phyloP scores from a whole-genome alignment of 2,329 filamentous ascomycete species.

The Coniochaeta ligniaria region DNA sequence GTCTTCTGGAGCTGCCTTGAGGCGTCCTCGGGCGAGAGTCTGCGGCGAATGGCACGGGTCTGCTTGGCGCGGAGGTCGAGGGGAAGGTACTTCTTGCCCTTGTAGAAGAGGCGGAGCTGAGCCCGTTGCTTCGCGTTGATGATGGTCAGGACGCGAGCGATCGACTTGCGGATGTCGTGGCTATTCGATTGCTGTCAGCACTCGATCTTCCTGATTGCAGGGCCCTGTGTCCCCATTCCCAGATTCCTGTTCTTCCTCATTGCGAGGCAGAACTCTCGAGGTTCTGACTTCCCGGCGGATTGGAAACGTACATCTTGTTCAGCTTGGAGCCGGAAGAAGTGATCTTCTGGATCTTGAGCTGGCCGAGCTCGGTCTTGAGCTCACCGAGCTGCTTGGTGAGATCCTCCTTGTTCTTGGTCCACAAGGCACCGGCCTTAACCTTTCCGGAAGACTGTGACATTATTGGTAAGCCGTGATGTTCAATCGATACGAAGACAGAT shows the following conservation, averaged over 20 bases:
- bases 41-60: conserved; percentile 95
- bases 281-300: conserved; percentile 4
- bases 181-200: conserved; percentile 39
- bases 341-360: conserved; percentile 98
- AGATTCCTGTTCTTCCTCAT: background rate
- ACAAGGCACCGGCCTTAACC: conserved; percentile 95
- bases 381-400: conserved; percentile 91
- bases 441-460: conserved; percentile 49
- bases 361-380: conserved; percentile 92
- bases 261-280: background rate
- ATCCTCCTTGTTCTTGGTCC: conserved; percentile 99
- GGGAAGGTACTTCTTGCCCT: conserved; percentile 98
- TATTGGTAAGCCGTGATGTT: conserved; percentile 20
- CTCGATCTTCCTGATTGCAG: conserved; percentile 1
- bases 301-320: conserved; percentile 77
- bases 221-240: background rate
- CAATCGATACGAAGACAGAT: conserved; percentile 11
- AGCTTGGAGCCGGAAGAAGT: conserved; percentile 92
- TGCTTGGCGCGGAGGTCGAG: conserved; percentile 98
- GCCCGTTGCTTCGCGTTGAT: conserved; percentile 99
- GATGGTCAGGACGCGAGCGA: conserved; percentile 96
- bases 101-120: conserved; percentile 98
- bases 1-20: conserved; percentile 82
- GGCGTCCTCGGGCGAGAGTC: conserved; percentile 87
- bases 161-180: conserved; percentile 99